These are phyloP conservation scores for Solanum okadae DNA, from an alignment of 257 asterid genomes.

Conservation along the genomic window DNA sequence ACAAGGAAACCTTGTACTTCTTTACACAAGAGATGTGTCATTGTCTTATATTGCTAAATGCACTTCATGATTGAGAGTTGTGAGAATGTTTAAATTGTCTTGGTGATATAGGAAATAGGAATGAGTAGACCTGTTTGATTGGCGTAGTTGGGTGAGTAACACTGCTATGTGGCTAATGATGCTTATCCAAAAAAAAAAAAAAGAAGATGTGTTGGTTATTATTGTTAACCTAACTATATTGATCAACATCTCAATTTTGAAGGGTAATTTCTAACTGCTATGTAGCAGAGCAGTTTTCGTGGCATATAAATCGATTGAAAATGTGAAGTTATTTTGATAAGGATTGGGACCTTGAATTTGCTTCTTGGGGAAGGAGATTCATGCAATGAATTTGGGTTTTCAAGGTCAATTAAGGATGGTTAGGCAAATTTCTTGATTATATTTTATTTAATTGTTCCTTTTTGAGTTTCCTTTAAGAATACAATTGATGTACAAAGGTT, in stretches of 20 bases:
- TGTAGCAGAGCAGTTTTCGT: not conserved
- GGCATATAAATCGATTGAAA: not conserved
- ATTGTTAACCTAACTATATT: not conserved
- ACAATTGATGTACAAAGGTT: not conserved
- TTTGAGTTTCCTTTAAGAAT: not conserved
- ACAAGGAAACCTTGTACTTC: not conserved
- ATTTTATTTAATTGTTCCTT: not conserved
- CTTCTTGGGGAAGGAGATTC: not conserved
- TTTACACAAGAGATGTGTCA: not conserved
- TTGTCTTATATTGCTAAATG: no score
- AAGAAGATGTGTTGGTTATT: not conserved
- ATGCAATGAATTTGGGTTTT: not conserved
- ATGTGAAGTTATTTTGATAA: not conserved
- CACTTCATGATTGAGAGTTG: no score
- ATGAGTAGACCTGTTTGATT: no score
- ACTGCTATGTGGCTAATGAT: not conserved
- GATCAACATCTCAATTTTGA: not conserved
- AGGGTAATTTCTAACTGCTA: not conserved
- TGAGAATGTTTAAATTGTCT: no score
- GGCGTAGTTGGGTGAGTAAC: no score
- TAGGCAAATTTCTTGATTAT: not conserved
- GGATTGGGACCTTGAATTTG: not conserved
- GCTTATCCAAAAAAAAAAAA: not conserved
- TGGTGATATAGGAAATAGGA: no score
- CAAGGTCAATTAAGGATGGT: not conserved